Evolutionary conservation across 2,329 filamentous ascomycete species (phyloP).

Genomic region (Fusarium citri): DNA sequence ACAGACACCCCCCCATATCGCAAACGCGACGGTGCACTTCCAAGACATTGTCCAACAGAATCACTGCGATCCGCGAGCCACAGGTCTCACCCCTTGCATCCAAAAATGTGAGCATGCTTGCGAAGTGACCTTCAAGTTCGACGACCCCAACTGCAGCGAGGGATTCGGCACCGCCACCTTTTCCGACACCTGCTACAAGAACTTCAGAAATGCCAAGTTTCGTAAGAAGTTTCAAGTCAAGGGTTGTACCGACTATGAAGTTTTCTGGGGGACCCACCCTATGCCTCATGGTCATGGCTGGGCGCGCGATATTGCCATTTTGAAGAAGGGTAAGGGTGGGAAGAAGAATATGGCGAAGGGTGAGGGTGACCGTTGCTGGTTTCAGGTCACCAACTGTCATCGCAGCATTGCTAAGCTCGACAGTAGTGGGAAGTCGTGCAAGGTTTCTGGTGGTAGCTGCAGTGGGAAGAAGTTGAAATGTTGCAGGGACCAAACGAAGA

Average conservation of each 20-base stretch:
- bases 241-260: neutral
- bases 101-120: neutral
- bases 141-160: neutral
- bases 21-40: neutral
- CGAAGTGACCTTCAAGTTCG: neutral
- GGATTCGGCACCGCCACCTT: neutral
- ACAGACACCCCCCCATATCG: neutral
- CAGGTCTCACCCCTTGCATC: neutral
- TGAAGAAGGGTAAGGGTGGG: neutral
- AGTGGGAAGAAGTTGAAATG: too few species aligned
- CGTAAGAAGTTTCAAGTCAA: accelerated
- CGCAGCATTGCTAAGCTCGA: neutral
- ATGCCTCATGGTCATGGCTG: neutral
- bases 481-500: too few species aligned
- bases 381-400: neutral
- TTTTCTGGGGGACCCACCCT: neutral
- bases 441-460: too few species aligned
- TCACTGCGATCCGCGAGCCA: neutral
- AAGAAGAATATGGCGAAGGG: neutral
- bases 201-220: neutral
- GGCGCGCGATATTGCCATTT: neutral
- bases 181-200: neutral
- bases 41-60: neutral
- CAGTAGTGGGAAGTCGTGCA: too few species aligned
- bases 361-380: neutral